Percentiles rank a stretch among this genome's conserved stretches.
Conservation (phyloP, 2,329 filamentous ascomycete species). For the Seiridium cupressi region DNA sequence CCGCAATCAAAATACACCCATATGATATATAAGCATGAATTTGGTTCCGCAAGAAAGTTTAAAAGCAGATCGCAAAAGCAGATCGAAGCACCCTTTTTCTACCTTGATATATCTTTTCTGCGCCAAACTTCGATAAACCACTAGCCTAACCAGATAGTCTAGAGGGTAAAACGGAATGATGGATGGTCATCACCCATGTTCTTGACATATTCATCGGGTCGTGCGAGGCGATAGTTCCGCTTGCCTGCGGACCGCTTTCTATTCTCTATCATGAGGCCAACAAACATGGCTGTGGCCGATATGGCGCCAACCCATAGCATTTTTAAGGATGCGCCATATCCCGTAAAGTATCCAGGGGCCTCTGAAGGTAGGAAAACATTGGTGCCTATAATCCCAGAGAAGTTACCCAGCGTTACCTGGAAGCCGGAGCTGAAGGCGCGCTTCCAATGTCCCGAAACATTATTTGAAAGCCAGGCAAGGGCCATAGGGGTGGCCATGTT, state of each 20-base stretch:
- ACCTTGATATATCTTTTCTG: too few relatives aligned
- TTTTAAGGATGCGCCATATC: conserved; percentile 31
- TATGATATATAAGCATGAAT: too few relatives aligned
- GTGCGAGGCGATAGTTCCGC: conserved; percentile 38
- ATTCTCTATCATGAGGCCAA: conserved; percentile 42
- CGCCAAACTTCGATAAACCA: too few relatives aligned
- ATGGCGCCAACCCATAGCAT: conserved; percentile 30
- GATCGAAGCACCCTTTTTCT: too few relatives aligned
- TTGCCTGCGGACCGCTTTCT: conserved; percentile 42
- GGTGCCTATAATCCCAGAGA: conserved; percentile 33
- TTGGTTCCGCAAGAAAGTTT: too few relatives aligned
- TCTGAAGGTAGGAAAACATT: conserved; percentile 33
- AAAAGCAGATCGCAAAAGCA: too few relatives aligned
- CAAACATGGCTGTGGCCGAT: conserved; percentile 34
- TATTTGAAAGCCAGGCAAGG: conserved; percentile 50
- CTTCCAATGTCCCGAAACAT: conserved; percentile 52
- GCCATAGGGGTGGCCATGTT: conserved; percentile 31
- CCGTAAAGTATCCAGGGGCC: conserved; percentile 32
- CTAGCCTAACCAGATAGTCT: not conserved
- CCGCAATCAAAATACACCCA: too few relatives aligned
- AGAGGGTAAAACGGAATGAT: conserved; percentile 39
- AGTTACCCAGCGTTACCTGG: conserved; percentile 49
- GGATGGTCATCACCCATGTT: conserved; percentile 54
- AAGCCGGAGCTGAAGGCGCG: conserved; percentile 46
- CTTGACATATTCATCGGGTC: conserved; percentile 34